Conservation (phyloP, 805 yeast genomes). For the Teunomyces stri region DNA sequence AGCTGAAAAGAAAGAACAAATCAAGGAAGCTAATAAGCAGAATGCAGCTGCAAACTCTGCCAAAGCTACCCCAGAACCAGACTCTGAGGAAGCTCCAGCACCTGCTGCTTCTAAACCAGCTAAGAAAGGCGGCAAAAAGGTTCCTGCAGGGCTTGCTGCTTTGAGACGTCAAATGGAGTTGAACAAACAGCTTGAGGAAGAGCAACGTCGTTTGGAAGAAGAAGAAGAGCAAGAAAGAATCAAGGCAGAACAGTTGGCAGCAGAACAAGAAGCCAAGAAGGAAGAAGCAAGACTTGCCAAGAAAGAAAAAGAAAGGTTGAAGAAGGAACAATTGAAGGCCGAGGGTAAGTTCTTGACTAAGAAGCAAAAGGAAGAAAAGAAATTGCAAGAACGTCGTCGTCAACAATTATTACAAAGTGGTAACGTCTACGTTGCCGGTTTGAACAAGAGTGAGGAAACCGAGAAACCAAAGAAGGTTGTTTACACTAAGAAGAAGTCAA, state of each 20-base stretch:
- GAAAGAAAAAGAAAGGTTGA: constrained; percentile 83
- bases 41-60: constrained; percentile 38
- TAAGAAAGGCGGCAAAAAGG: constrained; percentile 68
- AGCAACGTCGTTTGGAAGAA: constrained; percentile 68
- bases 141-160: constrained; percentile 89
- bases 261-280: constrained; percentile 63
- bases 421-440: constrained; percentile 71
- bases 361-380: constrained; percentile 93
- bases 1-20: constrained; percentile 57
- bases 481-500: constrained; percentile 69
- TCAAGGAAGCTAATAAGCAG: constrained; percentile 46
- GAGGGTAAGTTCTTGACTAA: constrained; percentile 93
- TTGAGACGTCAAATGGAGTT: constrained; percentile 85
- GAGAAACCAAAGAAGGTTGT: constrained; percentile 64
- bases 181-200: constrained; percentile 85
- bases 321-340: constrained; percentile 88
- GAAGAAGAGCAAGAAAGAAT: constrained; percentile 52
- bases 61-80: constrained; percentile 33
- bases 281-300: constrained; percentile 61
- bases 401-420: constrained; percentile 76
- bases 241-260: constrained; percentile 49
- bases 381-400: constrained; percentile 81
- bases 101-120: constrained; percentile 19
- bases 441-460: constrained; percentile 35
- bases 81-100: constrained; percentile 34